Base-by-base conservation (phyloP, 75 land plant genomes). In the Ceratopteris richardii region DNA sequence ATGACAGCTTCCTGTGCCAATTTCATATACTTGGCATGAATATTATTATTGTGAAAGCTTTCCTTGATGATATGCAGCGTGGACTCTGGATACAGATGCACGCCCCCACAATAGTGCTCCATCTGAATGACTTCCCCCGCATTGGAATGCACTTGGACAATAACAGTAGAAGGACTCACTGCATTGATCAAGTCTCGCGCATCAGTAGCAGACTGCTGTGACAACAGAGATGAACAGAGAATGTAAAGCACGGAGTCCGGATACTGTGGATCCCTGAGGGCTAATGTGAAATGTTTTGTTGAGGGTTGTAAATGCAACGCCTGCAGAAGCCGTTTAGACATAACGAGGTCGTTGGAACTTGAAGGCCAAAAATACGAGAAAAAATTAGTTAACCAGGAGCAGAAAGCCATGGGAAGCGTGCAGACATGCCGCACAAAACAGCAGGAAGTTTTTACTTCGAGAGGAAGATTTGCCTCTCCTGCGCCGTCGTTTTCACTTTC, bases 201-300 rank as follows among this genome's bases (percentile, higher is more conserved):
- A 73, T 92, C 89, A 23, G 60, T 21, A n/a, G 76, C 84, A 1
- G 97, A 88, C 33, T 70, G 75, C 63, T 82, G 84, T 3, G 97
- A 92, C 51, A 88, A 68, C 44, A 70, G 66, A 59, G 68, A 73
- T 3, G 72, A 69, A 40, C 74, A 65, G 0, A 92, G 67, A 7
- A 92, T 36, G 47, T 92, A 92, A 0, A 92, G 70, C 20, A 85
- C 79, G 14, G 53, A 33, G 28, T 77, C 46, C 11, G 56, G 54
- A 9, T 74, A 29, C 16, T 79, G 77, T 0, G 79, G 82, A 0
- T 76, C 82, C 18, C 58, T 65, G 23, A 87, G 46, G 2, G 92
- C 96, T 33, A 75, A 74, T 9, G 87, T 77, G 51, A 90, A 90
- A n/a, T 73, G 66, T 21, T 83, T 77, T 0, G 96, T 86, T 0